These are phyloP conservation scores for Phaeosphaeriaceae sp. DNA, from an alignment of 2,329 filamentous ascomycete species.

Conservation along the genomic window DNA sequence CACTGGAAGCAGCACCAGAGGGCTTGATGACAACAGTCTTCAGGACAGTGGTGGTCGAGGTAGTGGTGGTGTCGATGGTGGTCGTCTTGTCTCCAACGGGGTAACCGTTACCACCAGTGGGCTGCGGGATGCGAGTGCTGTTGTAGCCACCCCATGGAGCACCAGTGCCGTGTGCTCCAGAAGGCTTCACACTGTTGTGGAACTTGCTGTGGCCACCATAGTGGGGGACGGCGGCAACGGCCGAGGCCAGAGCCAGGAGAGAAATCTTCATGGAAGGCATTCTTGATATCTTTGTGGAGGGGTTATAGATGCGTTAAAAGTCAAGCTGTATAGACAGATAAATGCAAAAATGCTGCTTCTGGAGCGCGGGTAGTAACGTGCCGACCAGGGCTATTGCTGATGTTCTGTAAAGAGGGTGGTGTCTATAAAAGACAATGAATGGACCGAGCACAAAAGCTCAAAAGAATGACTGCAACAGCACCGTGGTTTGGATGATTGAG, in stretches of 20 bases:
- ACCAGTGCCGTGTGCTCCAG: slow-evolving; percentile 25
- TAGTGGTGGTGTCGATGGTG: slow-evolving; percentile 32
- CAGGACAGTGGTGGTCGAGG: slow-evolving; percentile 37
- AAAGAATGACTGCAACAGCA: slow-evolving; percentile 47
- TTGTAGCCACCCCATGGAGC: slow-evolving; percentile 36
- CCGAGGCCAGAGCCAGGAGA: slow-evolving; percentile 52
- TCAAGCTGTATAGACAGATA: slow-evolving; percentile 20
- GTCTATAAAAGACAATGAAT: slow-evolving; percentile 43
- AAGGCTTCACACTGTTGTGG: slow-evolving; percentile 29
- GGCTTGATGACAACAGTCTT: slow-evolving; percentile 27
- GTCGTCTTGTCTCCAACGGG: slow-evolving; percentile 22
- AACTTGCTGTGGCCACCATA: slow-evolving; percentile 36
- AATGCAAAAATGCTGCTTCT: slow-evolving; percentile 41
- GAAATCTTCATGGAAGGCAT: slow-evolving; percentile 50
- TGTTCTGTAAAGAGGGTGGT: slow-evolving; percentile 45
- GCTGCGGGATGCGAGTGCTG: slow-evolving; percentile 27
- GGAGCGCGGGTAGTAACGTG: slow-evolving; percentile 46
- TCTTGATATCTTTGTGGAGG: slow-evolving; percentile 19
- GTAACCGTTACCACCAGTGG: slow-evolving; percentile 27
- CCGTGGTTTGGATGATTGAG: slow-evolving; percentile 36
- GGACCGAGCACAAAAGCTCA: slow-evolving; percentile 53
- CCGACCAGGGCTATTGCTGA: slow-evolving; percentile 53
- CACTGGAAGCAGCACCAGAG: slow-evolving; percentile 19
- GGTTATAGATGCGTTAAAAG: slow-evolving; percentile 15
- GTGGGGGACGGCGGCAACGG: slow-evolving; percentile 49